Evolutionary conservation across 1,284 basidiomycete species (phyloP).

Genomic region (Boletus semigastroideus): DNA sequence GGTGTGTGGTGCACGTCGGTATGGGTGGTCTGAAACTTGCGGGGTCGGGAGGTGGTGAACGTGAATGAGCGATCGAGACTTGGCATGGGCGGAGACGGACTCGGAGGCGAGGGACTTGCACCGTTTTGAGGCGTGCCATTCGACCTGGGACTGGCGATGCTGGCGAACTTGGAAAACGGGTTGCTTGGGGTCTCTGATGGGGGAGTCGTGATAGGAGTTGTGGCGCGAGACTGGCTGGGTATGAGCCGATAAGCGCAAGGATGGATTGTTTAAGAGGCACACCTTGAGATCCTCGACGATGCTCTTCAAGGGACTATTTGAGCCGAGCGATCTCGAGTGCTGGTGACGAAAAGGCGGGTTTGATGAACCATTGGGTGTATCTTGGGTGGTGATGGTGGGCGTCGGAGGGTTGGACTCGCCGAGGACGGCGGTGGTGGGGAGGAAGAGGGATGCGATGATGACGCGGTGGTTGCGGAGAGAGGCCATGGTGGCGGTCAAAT

Average conservation of each 20-base stretch:
- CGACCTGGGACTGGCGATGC: constrained; percentile 18
- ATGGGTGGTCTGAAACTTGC: constrained; percentile 43
- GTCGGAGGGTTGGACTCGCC: constrained; percentile 55
- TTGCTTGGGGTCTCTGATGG: constrained; percentile 37
- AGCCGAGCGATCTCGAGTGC: constrained; percentile 18
- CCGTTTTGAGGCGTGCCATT: constrained; percentile 6
- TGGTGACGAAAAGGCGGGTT: constrained; percentile 18
- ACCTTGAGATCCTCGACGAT: constrained; percentile 79
- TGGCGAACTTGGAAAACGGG: constrained; percentile 42
- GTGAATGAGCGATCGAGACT: constrained; percentile 28
- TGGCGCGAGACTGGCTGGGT: constrained; percentile 37
- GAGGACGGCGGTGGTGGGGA: constrained; percentile 66
- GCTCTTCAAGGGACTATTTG: constrained; percentile 49
- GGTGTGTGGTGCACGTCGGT: constrained; percentile 32
- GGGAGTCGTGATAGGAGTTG: constrained; percentile 41
- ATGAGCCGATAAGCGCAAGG: background rate
- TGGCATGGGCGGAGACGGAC: constrained; percentile 22
- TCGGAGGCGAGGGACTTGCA: constrained; percentile 15
- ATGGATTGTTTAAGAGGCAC: background rate
- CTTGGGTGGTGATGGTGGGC: constrained; percentile 33
- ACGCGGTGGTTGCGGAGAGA: constrained; percentile 67
- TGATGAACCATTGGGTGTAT: constrained; percentile 4
- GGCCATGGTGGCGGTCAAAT: constrained; percentile 46
- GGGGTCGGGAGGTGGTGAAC: constrained; percentile 20
- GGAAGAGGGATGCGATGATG: constrained; percentile 76